Conservation (phyloP, 768 basidiomycete species). For the Lactarius evosmus region DNA sequence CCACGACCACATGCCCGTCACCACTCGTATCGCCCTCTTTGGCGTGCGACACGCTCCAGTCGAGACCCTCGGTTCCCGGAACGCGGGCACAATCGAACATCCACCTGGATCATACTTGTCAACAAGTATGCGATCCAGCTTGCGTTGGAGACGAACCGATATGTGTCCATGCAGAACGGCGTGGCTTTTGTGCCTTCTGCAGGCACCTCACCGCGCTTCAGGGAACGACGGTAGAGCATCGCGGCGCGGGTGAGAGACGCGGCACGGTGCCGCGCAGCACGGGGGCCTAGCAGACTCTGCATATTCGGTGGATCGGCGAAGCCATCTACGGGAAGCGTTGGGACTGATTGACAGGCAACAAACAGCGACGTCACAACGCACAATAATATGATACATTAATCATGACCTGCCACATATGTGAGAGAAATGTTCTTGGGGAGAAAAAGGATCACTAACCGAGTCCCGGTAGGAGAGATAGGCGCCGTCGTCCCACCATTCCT, state of each 20-base stretch:
- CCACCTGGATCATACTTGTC: conserved; percentile 51
- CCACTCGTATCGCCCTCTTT: conserved; percentile 52
- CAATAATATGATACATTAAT: conserved; percentile 96
- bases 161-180: conserved; percentile 84
- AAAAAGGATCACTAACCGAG: conserved; percentile 48
- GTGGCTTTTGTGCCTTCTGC: conserved; percentile 68
- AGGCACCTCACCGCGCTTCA: conserved; percentile 61
- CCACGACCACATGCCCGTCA: conserved; percentile 76
- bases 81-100: conserved; percentile 91
- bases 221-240: conserved; percentile 68
- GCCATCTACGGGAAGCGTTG: conserved; percentile 51
- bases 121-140: not conserved
- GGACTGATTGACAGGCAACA: not conserved
- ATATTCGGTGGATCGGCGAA: conserved; percentile 61
- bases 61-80: conserved; percentile 67
- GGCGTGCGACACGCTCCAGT: conserved; percentile 74
- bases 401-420: conserved; percentile 52
- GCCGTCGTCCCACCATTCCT: conserved; percentile 91
- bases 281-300: conserved; percentile 39
- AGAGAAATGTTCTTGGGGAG: not conserved
- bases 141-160: conserved; percentile 46
- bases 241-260: conserved; percentile 67
- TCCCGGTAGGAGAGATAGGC: conserved; percentile 86
- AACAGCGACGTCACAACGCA: conserved; percentile 30
- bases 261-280: conserved; percentile 53